phyloP scores from a whole-genome alignment of 305 asterid species.

The Fraxinus paxiana region DNA sequence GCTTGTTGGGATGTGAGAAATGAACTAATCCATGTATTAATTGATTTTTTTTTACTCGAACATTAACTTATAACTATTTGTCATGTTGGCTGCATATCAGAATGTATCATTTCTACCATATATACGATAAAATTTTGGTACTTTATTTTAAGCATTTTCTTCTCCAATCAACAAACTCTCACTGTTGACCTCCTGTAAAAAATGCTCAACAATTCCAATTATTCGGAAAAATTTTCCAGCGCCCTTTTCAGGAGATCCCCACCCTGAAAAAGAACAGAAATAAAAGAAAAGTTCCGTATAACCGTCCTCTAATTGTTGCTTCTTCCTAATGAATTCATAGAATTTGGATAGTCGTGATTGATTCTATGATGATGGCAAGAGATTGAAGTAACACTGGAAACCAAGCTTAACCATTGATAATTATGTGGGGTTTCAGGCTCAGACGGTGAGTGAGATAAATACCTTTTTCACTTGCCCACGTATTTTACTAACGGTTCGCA shows the following conservation, averaged over 20 bases:
- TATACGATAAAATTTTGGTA: background rate
- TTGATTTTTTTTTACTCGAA: background rate
- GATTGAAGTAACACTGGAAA: background rate
- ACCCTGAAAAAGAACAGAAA: background rate
- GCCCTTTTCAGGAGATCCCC: background rate
- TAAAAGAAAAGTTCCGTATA: background rate
- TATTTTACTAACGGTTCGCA: constrained; percentile 91
- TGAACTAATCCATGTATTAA: background rate
- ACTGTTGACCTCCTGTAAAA: background rate
- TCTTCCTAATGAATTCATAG: background rate
- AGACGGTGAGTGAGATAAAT: constrained; percentile 14
- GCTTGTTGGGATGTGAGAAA: background rate
- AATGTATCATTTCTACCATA: background rate
- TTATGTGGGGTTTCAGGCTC: background rate
- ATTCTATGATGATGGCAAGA: background rate
- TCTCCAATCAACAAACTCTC: background rate
- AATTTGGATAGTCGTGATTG: background rate
- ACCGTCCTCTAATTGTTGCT: background rate
- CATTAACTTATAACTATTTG: background rate
- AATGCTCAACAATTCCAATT: background rate
- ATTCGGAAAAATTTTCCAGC: background rate
- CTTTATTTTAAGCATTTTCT: background rate
- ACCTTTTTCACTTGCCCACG: constrained; percentile 99
- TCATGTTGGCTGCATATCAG: background rate
- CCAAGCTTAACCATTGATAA: background rate